Evolutionary conservation across 495 filamentous ascomycete genomes (phyloP), one percentile per base, ranked within the genome.

Genomic region (Apodospora peruviana): DNA sequence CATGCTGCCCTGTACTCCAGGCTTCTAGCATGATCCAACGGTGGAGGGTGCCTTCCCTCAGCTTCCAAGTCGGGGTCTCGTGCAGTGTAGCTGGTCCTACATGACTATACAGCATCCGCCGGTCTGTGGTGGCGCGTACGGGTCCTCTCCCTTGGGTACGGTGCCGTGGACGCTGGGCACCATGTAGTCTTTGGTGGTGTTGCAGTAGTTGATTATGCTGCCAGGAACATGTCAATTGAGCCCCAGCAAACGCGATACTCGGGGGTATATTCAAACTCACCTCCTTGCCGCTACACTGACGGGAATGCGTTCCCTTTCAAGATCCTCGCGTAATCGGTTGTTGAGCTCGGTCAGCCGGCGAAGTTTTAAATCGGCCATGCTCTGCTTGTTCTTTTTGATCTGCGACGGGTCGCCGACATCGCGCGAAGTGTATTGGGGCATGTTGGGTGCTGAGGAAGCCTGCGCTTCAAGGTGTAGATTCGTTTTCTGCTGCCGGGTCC

Each of bases 341-440:
- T 97, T 98, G 65, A 98, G 81, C 73, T 98, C 93, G 41, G 89
- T 96, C 69, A 98, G 76, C 38, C 94, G 87, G 54, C 93, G 86
- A 56, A 96, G 82, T 75, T 97, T 98, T 47, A 97, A 81, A 70
- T 97, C 93, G 42, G 93, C 94, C 83, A 97, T 96, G 68, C 88
- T 94, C 70, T 98, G 94, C 78, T 96, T 96, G 80, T 94, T 96
- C 75, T 90, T 94, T 79, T 86, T 93, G 62, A 91, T 85, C 57
- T 79, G 76, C 60, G 74, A 76, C 58, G 76, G 78, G 64, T 82
- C 78, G 69, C 75, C 72, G 51, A 74, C 71, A 54, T 80, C 77
- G 55, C 77, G 75, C 34, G 77, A 77, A 27, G 71, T 73, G 60
- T 76, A 80, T 44, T 70, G 64, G 65, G 75, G 77, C 78, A 80